phyloP scores from a whole-genome alignment of 495 filamentous ascomycete species.

The Xylona heveae region DNA sequence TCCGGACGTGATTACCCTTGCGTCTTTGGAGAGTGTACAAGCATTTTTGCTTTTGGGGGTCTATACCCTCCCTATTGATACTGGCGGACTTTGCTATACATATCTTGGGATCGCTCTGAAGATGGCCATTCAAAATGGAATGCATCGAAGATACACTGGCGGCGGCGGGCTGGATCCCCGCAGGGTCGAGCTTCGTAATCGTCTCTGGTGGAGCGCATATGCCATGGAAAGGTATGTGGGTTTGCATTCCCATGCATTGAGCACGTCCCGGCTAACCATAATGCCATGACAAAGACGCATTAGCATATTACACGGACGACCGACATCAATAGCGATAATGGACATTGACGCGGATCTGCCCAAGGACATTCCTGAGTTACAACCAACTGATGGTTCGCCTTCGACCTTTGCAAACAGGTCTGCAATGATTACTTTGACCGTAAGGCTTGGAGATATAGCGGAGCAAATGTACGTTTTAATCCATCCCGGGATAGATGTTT shows the following conservation, averaged over 20 bases:
- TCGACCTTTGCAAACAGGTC: conserved; percentile 26
- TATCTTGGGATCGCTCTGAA: conserved; percentile 29
- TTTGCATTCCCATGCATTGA: conserved; percentile 12
- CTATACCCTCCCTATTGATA: conserved; percentile 26
- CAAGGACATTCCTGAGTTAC: conserved; percentile 18
- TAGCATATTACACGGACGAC: conserved; percentile 25
- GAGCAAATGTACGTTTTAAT: conserved; percentile 20
- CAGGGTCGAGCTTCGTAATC: conserved; percentile 25
- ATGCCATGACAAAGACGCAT: conserved; percentile 10
- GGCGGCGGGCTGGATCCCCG: conserved; percentile 18
- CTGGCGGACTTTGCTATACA: conserved; percentile 27
- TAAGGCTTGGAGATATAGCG: conserved; percentile 23
- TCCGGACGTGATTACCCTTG: conserved; percentile 30
- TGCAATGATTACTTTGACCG: conserved; percentile 22
- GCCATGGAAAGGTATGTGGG: conserved; percentile 26
- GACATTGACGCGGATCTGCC: conserved; percentile 27
- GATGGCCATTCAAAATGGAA: conserved; percentile 30
- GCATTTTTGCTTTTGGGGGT: conserved; percentile 27
- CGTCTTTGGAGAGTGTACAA: conserved; percentile 28
- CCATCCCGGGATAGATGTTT: background rate
- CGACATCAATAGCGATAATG: conserved; percentile 20
- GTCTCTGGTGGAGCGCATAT: conserved; percentile 30
- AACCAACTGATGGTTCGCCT: background rate
- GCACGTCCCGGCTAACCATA: too few relatives aligned
- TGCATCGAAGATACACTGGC: conserved; percentile 27